These are phyloP conservation scores for Lolium multiflorum DNA, from an alignment of 176 grass and related monocot species.

Conservation along the genomic window DNA sequence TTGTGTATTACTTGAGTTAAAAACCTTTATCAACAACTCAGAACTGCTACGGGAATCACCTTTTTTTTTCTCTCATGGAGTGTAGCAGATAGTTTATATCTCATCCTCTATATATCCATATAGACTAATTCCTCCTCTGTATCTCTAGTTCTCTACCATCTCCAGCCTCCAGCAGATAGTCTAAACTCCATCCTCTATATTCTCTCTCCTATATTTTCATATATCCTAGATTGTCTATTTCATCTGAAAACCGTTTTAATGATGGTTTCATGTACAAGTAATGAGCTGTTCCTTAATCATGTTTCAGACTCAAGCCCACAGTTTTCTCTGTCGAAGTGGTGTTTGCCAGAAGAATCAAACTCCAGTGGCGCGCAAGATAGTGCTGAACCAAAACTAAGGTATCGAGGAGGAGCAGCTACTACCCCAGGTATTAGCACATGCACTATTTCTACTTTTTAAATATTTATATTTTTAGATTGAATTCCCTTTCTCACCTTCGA, in stretches of 20 bases:
- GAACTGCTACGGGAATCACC: not conserved
- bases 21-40: not conserved
- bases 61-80: constrained; percentile 1
- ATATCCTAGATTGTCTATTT: not conserved
- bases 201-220: not conserved
- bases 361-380: constrained; percentile 26
- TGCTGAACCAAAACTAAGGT: constrained; percentile 62
- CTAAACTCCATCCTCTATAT: too few relatives aligned
- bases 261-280: not conserved
- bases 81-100: not conserved
- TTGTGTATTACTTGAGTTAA: constrained; percentile 1
- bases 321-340: constrained; percentile 79
- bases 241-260: constrained; percentile 1
- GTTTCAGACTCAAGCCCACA: constrained; percentile 59
- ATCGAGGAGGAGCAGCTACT: constrained; percentile 58
- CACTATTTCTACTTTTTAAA: constrained; percentile 42
- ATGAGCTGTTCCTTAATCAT: constrained; percentile 2
- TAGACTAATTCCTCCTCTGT: not conserved
- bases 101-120: not conserved
- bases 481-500: constrained; percentile 21
- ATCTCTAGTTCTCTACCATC: not conserved
- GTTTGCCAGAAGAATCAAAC: constrained; percentile 46
- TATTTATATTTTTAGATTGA: constrained; percentile 18
- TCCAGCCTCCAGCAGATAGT: not conserved
- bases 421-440: constrained; percentile 45